Conservation (phyloP, 805 yeast genomes). For the Spathaspora arborariae region DNA sequence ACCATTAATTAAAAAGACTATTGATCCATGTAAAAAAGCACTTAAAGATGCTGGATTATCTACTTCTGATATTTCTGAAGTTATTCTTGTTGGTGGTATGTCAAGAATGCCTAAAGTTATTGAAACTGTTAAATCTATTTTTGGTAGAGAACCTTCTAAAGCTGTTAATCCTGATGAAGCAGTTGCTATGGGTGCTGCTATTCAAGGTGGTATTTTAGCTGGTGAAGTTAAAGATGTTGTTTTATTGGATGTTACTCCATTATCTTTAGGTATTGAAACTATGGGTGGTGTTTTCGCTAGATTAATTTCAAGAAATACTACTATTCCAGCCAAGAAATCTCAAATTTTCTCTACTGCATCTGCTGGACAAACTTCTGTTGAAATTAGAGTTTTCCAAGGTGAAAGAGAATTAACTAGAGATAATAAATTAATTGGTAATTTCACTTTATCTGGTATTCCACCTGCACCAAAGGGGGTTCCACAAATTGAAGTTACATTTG, state of each 20-base stretch:
- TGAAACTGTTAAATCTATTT: constrained; percentile 69
- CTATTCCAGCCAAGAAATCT: constrained; percentile 94
- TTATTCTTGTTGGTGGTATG: constrained; percentile 88
- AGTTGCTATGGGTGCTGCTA: constrained; percentile 95
- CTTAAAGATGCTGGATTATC: constrained; percentile 73
- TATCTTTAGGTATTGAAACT: constrained; percentile 94
- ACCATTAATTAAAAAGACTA: constrained; percentile 66
- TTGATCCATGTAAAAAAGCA: constrained; percentile 77
- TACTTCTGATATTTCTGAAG: constrained; percentile 68
- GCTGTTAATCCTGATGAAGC: constrained; percentile 95
- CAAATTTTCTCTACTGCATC: constrained; percentile 96
- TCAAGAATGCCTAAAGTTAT: constrained; percentile 88
- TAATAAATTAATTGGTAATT: constrained; percentile 96
- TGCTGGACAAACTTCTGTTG: constrained; percentile 94
- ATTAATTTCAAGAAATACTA: constrained; percentile 87
- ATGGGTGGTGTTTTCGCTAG: constrained; percentile 97
- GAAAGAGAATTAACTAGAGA: constrained; percentile 98
- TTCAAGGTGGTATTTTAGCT: constrained; percentile 93
- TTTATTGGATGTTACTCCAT: constrained; percentile 83
- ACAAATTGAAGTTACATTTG: constrained; percentile 91
- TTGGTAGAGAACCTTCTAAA: constrained; percentile 82
- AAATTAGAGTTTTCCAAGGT: constrained; percentile 98
- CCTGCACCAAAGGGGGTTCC: constrained; percentile 96
- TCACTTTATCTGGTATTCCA: constrained; percentile 91
- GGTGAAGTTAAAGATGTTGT: constrained; percentile 94